Evolutionary conservation across 768 basidiomycete genomes (phyloP).

Genomic region (Xerocomus potaroensis): DNA sequence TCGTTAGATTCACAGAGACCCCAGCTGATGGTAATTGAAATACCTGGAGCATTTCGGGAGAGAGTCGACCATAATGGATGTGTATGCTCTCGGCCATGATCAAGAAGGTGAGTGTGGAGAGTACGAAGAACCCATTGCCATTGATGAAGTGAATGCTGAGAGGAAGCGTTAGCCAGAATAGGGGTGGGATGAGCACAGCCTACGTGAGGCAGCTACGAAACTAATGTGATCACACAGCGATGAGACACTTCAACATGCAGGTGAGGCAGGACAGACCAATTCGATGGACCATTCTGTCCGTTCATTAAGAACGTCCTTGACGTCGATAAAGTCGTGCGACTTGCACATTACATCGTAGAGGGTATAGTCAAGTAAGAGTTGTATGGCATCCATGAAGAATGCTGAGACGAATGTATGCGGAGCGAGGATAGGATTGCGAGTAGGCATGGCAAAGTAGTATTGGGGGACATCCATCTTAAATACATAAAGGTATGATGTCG

Average conservation of each 20-base stretch:
- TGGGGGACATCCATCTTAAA: no score
- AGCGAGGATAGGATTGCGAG: no score
- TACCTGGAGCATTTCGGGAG: conserved; percentile 22
- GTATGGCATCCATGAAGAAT: no score
- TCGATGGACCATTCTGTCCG: conserved; percentile 21
- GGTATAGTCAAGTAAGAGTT: conserved; percentile 3
- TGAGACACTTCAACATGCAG: no score
- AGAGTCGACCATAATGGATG: conserved; percentile 18
- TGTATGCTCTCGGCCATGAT: conserved; percentile 17
- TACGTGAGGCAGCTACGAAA: conserved; percentile 12
- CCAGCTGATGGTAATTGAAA: background rate
- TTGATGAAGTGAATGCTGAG: background rate
- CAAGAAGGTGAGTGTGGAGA: conserved; percentile 7
- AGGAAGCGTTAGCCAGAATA: background rate
- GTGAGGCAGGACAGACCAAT: conserved; percentile 8
- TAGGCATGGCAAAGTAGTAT: no score
- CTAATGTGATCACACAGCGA: background rate
- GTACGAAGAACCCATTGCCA: conserved; percentile 3
- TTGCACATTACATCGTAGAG: conserved; percentile 15
- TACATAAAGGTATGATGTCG: no score
- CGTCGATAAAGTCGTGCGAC: conserved; percentile 20
- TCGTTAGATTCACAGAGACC: background rate
- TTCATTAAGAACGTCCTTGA: conserved; percentile 14
- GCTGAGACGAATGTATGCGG: no score
- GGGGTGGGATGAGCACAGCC: background rate